These are phyloP conservation scores for Neoscytalidium dimidiatum DNA, from an alignment of 2,329 filamentous ascomycete species.

Conservation along the genomic window DNA sequence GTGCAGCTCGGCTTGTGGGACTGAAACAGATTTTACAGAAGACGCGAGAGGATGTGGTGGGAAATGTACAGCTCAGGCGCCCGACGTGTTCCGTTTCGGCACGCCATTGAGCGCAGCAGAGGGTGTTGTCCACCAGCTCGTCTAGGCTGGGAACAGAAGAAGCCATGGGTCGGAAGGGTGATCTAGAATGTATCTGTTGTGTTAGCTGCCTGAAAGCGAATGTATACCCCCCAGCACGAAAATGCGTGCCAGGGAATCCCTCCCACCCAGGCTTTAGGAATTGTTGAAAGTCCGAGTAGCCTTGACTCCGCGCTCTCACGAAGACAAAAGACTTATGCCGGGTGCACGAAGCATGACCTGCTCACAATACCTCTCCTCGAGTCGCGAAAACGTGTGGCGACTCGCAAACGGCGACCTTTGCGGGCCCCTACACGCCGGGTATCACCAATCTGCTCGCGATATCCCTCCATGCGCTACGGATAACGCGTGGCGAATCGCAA, in stretches of 20 bases:
- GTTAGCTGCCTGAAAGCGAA: neutral
- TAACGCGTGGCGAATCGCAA: too few relatives aligned
- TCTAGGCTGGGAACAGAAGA: neutral
- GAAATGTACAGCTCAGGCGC: neutral
- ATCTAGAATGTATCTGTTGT: neutral
- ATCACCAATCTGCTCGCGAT: too few relatives aligned
- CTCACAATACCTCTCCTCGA: neutral
- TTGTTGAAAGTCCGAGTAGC: neutral
- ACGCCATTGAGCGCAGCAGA: neutral
- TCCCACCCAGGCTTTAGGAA: neutral
- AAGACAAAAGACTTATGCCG: neutral
- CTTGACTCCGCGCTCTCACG: neutral
- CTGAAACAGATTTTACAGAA: neutral
- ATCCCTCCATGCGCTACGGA: too few relatives aligned
- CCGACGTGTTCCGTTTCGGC: neutral
- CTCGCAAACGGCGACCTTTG: too few relatives aligned
- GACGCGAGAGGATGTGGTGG: neutral
- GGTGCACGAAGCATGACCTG: neutral
- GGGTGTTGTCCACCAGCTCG: neutral
- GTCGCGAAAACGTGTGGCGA: neutral
- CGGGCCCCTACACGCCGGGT: too few relatives aligned
- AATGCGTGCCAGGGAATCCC: neutral
- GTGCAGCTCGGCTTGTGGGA: neutral
- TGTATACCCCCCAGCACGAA: neutral
- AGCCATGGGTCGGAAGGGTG: neutral